Percentiles rank a stretch among this genome's conserved stretches.
These are phyloP conservation scores for Chytridium lagenaria DNA, from an alignment of 371 early-diverging fungal genomes.

Conservation along the genomic window DNA sequence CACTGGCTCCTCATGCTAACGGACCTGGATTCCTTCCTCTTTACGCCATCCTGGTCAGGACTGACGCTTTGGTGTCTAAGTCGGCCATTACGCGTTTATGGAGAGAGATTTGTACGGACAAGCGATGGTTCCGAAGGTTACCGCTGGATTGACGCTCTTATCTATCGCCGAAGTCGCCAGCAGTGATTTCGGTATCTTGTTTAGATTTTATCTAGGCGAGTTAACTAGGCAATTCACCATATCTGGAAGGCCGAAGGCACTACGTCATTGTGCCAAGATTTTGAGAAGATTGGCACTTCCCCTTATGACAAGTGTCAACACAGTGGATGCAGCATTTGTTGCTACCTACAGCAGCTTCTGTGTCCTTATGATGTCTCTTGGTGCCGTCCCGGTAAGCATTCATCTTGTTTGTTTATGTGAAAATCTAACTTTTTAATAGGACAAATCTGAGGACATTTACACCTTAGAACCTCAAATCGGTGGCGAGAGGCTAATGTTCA, in stretches of 20 bases:
- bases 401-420: not conserved
- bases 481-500: constrained; percentile 41
- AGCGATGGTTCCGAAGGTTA: constrained; percentile 36
- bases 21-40: constrained; percentile 44
- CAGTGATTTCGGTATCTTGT: constrained; percentile 45
- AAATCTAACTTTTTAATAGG: constrained; percentile 8
- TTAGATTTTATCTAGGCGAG: constrained; percentile 52
- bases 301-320: constrained; percentile 39
- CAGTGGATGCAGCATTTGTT: constrained; percentile 41
- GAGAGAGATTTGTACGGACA: constrained; percentile 46
- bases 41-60: constrained; percentile 41
- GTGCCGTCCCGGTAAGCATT: constrained; percentile 43
- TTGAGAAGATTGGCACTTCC: constrained; percentile 47
- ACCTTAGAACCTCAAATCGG: constrained; percentile 31
- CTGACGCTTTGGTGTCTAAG: constrained; percentile 35
- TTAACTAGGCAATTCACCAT: constrained; percentile 45
- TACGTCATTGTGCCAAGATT: constrained; percentile 52
- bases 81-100: constrained; percentile 49
- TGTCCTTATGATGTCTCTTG: constrained; percentile 49
- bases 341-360: constrained; percentile 39
- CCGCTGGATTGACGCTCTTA: constrained; percentile 36
- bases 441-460: constrained; percentile 39
- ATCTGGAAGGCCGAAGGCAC: constrained; percentile 50
- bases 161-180: constrained; percentile 43
- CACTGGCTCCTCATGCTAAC: constrained; percentile 34